Conservation (phyloP, 2,329 filamentous ascomycete species). For the Colletotrichum coccodes region DNA sequence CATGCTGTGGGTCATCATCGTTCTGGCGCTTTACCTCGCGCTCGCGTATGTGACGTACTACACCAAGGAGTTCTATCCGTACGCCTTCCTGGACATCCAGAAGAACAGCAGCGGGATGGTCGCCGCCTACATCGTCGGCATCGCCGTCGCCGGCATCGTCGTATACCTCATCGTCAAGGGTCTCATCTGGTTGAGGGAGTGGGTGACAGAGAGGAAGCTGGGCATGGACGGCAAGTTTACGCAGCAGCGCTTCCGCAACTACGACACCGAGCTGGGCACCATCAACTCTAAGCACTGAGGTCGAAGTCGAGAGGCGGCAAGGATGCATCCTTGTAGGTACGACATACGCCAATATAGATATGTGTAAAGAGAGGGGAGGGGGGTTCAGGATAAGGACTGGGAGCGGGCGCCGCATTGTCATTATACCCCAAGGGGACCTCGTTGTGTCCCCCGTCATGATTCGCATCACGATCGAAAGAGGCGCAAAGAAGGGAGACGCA, state of each 20-base stretch:
- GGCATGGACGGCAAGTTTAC: constrained; percentile 55
- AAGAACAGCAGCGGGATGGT: constrained; percentile 63
- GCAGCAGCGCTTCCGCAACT: constrained; percentile 33
- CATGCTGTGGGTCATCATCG: constrained; percentile 72
- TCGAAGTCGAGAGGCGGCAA: not conserved
- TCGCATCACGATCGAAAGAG: not conserved
- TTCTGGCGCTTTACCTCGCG: constrained; percentile 77
- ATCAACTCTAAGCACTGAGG: constrained; percentile 29
- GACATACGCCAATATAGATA: not conserved
- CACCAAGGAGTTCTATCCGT: constrained; percentile 79
- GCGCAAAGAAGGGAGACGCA: not conserved
- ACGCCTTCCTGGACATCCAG: constrained; percentile 77
- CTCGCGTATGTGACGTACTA: constrained; percentile 79
- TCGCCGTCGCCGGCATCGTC: constrained; percentile 61
- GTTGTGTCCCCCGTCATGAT: not conserved
- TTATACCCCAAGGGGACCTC: not conserved
- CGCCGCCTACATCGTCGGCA: constrained; percentile 72
- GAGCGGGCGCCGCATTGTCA: not conserved
- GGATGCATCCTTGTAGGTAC: no score
- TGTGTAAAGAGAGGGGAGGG: not conserved
- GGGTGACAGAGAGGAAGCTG: constrained; percentile 59
- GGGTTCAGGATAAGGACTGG: not conserved
- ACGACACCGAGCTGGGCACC: constrained; percentile 36
- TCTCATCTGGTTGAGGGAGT: constrained; percentile 60
- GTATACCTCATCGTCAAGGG: constrained; percentile 63